Base-by-base conservation (phyloP, 2,329 filamentous ascomycete genomes). In the Mycosphaerella arachidis region DNA sequence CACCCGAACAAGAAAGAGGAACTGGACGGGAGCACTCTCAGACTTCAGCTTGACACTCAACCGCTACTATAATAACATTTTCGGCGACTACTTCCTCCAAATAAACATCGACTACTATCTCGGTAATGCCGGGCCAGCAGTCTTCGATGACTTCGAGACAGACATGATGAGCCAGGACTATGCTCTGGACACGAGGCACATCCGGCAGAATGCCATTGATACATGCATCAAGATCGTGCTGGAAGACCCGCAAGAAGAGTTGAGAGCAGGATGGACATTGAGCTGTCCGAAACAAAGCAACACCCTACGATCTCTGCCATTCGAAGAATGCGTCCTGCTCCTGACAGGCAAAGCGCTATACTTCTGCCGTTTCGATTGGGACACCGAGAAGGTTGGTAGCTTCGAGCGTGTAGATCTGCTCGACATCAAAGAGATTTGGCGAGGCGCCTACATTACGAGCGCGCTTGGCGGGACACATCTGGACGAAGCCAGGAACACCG, bases 1-100 rank as follows among this genome's bases (percentile, higher is more conserved):
- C 71, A 99, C 94, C 1, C 84, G 94, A 48, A 97, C 92, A 2
- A 84, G 88, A 59, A 96, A 95, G 76, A 85, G 94, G 50, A 89
- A 97, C 71, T 94, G 96, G 69, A 87, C 90, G 1, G 94, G 94
- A 2, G 93, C 93, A 0, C 76, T 99, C 60, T 96, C 93, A 37
- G 94, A 99, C 70, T 86, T 97, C 54, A 91, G 92, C 0, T 80
- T 97, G 53, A 97, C 92, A 0, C 79, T 99, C 46, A 93, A 90
- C 29, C 81, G 91, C 45, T 87, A 87, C 71, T 88, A 86, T 71
- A 88, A 82, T 71, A 97, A 96, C 66, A 94, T 97, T 76, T 92
- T 99, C 65, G 96, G 96, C 67, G 94, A 99, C 76, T 97, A 96
- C 74, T 97, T 97, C 75, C 89, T 92, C 24, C 94, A 99, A 73